Evolutionary conservation across 2,329 filamentous ascomycete species (phyloP), one percentile per base, ranked within the genome.

Genomic region (Pseudocercospora cruenta): DNA sequence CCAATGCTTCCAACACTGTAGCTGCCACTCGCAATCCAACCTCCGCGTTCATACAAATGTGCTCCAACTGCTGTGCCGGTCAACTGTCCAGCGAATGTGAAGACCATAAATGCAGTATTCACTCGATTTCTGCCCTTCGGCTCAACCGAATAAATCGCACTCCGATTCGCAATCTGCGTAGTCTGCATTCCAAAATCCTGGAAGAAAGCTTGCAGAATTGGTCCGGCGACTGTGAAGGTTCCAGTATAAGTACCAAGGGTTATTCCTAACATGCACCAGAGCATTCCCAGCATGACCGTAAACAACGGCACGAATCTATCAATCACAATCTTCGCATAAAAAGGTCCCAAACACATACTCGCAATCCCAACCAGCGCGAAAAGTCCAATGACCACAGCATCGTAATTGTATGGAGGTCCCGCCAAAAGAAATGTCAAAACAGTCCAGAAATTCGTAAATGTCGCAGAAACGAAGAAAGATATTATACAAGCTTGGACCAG

Each of bases 71-170:
- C 78, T 1, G 83, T 85, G 0, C 91, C 91, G 1, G 88, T 89
- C 55, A 95, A 74, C 80, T 95, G 92, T 0, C 92, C 92, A 28
- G 85, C 87, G 73, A 94, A 94, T 0, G 87, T 88, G 7, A 85
- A 84, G 0, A 93, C 84, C 92, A 94, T 95, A 73, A 93, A 95
- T 0, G 89, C 90, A 0, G 91, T 93, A 75, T 95, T 95, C 24
- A 94, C 85, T 3, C 92, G 80, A 78, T 93, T 95, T 4, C 90
- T 80, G 0, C 89, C 88, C 66, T 87, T 88, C 0, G 91, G 88
- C 61, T 90, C 89, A 22, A 94, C 87, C 1, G 82, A 79, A 71
- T 92, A 94, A 21, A 95, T 91, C 3, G 87, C 84, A 0, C 85
- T 83, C 0, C 92, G 82, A 72, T 94, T 93, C 1, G 90, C 90